These are phyloP conservation scores for Zygoascus flipseniorum DNA, from an alignment of 805 yeast species.

Conservation along the genomic window DNA sequence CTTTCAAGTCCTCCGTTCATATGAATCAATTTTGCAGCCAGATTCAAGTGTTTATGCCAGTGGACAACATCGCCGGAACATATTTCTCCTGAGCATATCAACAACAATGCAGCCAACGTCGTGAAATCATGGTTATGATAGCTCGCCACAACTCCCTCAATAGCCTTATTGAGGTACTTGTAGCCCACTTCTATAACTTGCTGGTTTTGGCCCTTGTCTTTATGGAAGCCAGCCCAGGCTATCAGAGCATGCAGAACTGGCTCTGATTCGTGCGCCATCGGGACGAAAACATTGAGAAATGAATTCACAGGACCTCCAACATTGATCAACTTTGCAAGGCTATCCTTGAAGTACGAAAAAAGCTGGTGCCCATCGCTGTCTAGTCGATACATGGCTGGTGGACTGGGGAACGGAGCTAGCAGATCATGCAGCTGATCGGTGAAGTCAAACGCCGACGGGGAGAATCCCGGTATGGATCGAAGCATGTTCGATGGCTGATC, in stretches of 20 bases:
- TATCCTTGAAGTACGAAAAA: conserved; percentile 40
- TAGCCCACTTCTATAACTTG: conserved; percentile 23
- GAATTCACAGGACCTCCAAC: conserved; percentile 42
- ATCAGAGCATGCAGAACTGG: conserved; percentile 44
- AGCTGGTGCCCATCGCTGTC: conserved; percentile 38
- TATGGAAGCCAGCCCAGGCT: conserved; percentile 46
- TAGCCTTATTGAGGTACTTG: conserved; percentile 19
- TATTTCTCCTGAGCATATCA: conserved; percentile 72
- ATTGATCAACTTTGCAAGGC: conserved; percentile 36
- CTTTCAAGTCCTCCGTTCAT: conserved; percentile 52
- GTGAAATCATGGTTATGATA: conserved; percentile 19
- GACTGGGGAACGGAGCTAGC: background rate
- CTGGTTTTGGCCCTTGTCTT: conserved; percentile 22
- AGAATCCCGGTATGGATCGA: background rate
- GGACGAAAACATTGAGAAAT: conserved; percentile 43
- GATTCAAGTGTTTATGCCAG: conserved; percentile 60
- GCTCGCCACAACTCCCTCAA: conserved; percentile 10
- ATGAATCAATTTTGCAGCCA: conserved; percentile 57
- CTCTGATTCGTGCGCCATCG: conserved; percentile 42
- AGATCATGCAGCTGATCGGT: background rate
- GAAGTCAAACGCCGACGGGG: background rate
- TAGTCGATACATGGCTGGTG: conserved; percentile 15
- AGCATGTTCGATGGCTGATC: background rate
- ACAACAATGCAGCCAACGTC: conserved; percentile 51
- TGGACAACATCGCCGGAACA: conserved; percentile 73